These are phyloP conservation scores for Didymosphaeria variabile DNA, from an alignment of 2,329 filamentous ascomycete genomes.

Conservation along the genomic window DNA sequence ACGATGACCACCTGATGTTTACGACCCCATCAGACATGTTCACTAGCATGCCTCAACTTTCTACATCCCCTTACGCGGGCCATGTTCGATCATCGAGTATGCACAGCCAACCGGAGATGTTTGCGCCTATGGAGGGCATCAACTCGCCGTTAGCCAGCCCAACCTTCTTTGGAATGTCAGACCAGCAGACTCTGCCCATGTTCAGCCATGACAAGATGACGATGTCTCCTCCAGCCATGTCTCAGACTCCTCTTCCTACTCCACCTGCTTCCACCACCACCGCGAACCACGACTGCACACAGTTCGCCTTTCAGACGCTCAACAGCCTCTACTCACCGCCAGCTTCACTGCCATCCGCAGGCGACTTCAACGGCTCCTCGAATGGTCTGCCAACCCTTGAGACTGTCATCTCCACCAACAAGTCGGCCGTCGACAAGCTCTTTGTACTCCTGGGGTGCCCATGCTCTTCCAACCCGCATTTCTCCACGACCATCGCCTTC, in stretches of 20 bases:
- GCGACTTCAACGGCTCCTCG: constrained; percentile 37
- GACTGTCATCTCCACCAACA: constrained; percentile 43
- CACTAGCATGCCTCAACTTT: constrained; percentile 37
- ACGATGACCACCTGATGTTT: constrained; percentile 44
- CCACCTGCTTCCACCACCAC: constrained; percentile 34
- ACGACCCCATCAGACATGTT: constrained; percentile 38
- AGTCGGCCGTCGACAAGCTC: constrained; percentile 45
- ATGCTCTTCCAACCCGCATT: constrained; percentile 49
- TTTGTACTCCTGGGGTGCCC: constrained; percentile 43
- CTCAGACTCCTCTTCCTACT: constrained; percentile 40
- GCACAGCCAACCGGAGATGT: constrained; percentile 45
- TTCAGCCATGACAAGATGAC: constrained; percentile 35
- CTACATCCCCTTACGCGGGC: constrained; percentile 30
- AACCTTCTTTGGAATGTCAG: constrained; percentile 35
- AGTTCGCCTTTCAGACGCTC: constrained; percentile 47
- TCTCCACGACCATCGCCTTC: constrained; percentile 48
- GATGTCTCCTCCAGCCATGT: constrained; percentile 36
- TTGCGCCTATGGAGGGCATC: constrained; percentile 34
- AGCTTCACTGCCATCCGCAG: constrained; percentile 32
- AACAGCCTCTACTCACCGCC: constrained; percentile 46
- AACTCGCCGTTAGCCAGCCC: constrained; percentile 36
- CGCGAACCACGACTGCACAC: constrained; percentile 46
- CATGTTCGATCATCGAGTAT: constrained; percentile 41
- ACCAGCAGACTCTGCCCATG: constrained; percentile 34
- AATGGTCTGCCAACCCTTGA: constrained; percentile 42